A percentile compares a stretch with the other conserved stretches of the same genome.
Evolutionary conservation across 2,329 filamentous ascomycete species (phyloP).

Genomic region (Claviceps humidiphila): DNA sequence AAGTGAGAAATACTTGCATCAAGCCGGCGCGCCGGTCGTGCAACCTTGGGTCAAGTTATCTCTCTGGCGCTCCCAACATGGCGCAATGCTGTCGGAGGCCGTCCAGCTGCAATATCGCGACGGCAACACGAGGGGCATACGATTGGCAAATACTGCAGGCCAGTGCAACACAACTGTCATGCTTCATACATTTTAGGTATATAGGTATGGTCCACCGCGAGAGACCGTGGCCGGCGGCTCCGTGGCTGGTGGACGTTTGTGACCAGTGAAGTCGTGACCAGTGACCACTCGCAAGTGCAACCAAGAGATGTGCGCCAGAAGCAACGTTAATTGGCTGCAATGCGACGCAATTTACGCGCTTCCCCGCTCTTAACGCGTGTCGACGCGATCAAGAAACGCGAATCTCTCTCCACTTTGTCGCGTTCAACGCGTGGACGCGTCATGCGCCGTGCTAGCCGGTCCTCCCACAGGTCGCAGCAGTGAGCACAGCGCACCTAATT

Average conservation of each 20-base stretch:
- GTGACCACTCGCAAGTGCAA: neutral
- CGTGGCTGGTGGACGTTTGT: neutral
- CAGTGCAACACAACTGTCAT: too few species aligned
- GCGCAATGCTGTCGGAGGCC: too few species aligned
- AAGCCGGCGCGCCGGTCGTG: too few species aligned
- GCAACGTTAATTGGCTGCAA: neutral
- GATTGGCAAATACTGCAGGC: too few species aligned
- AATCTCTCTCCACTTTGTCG: neutral
- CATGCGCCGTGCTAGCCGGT: neutral
- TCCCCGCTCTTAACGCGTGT: neutral
- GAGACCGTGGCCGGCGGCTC: neutral
- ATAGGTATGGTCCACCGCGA: neutral
- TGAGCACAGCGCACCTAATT: neutral
- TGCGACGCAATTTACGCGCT: neutral
- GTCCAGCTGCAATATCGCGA: too few species aligned
- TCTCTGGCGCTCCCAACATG: too few species aligned
- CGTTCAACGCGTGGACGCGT: neutral
- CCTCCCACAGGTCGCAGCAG: neutral
- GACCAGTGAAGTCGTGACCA: too few species aligned
- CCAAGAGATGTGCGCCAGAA: neutral
- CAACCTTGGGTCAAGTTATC: too few species aligned
- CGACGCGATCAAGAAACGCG: neutral
- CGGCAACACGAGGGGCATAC: too few species aligned
- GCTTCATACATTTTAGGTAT: too few species aligned
- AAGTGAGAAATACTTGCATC: too few species aligned